Conservation (phyloP, 192 early-diverging fungal genomes). For the Podochytrium sp. region DNA sequence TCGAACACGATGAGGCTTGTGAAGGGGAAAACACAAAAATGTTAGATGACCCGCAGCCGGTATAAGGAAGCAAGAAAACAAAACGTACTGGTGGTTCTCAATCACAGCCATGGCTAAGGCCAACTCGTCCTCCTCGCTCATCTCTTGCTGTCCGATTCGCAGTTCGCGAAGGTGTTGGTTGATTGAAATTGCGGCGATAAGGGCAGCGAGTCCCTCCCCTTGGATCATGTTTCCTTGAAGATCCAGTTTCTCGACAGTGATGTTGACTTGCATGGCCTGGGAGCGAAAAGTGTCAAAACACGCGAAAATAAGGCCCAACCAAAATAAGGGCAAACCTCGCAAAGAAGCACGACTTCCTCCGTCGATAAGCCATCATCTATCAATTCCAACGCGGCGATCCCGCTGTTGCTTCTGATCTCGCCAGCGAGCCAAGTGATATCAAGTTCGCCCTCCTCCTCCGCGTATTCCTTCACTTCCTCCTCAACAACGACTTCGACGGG, state of each 20-base stretch:
- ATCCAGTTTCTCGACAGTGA: slow-evolving; percentile 10
- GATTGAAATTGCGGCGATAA: neutral
- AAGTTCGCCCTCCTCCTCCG: slow-evolving; percentile 11
- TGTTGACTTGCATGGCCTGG: slow-evolving; percentile 9
- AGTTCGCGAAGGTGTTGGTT: slow-evolving; percentile 16
- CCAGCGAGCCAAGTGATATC: neutral
- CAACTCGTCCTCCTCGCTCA: neutral
- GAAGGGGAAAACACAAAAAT: neutral
- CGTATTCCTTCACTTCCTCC: neutral
- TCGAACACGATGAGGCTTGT: slow-evolving; percentile 1
- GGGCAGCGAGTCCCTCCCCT: neutral
- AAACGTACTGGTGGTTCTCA: neutral
- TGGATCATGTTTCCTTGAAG: slow-evolving; percentile 17
- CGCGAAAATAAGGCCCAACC: neutral
- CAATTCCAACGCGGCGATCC: slow-evolving; percentile 7
- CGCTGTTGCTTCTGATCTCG: slow-evolving; percentile 1
- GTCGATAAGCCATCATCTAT: neutral
- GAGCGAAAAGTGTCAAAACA: neutral
- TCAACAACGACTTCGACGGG: slow-evolving; percentile 21
- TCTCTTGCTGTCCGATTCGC: slow-evolving; percentile 9
- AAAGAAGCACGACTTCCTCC: slow-evolving; percentile 7
- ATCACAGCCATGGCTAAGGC: slow-evolving; percentile 6
- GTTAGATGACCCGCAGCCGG: neutral
- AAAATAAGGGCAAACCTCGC: neutral
- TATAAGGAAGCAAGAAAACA: slow-evolving; percentile 2